phyloP scores from a whole-genome alignment of 805 yeast genomes.

The Nakazawaea wyomingensis region DNA sequence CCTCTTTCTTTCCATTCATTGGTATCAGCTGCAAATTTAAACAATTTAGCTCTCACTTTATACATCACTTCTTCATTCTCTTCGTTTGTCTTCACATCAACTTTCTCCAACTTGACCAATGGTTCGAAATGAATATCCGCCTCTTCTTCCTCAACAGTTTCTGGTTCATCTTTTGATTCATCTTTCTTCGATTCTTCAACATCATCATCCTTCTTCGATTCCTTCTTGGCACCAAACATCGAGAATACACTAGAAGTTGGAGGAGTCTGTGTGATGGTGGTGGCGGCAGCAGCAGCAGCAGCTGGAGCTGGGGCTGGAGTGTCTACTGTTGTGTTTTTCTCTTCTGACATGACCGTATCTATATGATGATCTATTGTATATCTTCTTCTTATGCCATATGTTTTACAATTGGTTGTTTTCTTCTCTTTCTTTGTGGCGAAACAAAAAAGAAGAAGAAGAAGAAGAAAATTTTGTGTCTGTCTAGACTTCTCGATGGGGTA shows the following conservation, averaged over 20 bases:
- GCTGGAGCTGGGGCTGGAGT: no score
- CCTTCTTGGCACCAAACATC: slow-evolving; percentile 83
- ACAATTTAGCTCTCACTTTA: slow-evolving; percentile 92
- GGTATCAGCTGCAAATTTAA: slow-evolving; percentile 73
- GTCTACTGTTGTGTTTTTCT: slow-evolving; percentile 22
- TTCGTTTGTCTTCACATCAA: slow-evolving; percentile 93
- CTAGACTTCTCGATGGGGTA: no score
- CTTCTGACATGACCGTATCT: slow-evolving; percentile 16
- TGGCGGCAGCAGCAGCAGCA: no score
- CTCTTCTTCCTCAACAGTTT: slow-evolving; percentile 53
- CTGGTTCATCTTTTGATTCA: slow-evolving; percentile 25
- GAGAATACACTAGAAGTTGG: slow-evolving; percentile 84
- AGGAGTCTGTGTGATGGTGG: slow-evolving; percentile 40
- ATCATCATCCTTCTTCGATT: slow-evolving; percentile 27
- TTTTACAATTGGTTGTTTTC: not conserved
- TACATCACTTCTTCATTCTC: slow-evolving; percentile 78
- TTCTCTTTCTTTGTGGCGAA: no score
- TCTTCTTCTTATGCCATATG: not conserved
- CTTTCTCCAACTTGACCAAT: slow-evolving; percentile 88
- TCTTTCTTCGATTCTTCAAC: slow-evolving; percentile 33
- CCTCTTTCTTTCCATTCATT: slow-evolving; percentile 99
- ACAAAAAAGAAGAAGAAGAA: no score
- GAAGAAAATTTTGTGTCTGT: no score
- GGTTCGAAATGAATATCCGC: slow-evolving; percentile 95
- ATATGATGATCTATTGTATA: not conserved